Base-by-base conservation (phyloP, 2,329 filamentous ascomycete genomes). In the Hansfordia pulvinata region DNA sequence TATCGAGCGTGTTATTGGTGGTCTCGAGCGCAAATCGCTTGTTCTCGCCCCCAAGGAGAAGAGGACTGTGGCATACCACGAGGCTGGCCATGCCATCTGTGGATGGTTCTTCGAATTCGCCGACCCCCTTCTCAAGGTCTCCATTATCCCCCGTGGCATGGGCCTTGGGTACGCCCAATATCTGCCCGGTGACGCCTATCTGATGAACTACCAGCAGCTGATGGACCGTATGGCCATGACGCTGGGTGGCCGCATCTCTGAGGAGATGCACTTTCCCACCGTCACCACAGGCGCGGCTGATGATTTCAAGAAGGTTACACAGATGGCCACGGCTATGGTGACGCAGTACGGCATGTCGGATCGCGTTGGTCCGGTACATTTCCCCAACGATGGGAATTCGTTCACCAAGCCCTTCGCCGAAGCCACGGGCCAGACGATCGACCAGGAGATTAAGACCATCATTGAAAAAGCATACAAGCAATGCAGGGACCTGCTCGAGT, bases 221-320 rank as follows among this genome's bases (percentile, higher is more conserved):
- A 93, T 96, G 83, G 90, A 98, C 53, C 85, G 90, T 41, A 98
- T 98, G 90, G 90, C 90, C 37, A 98, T 98, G 90, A 94, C 88
- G 3, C 76, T 98, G 29, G 90, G 86, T 41, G 90, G 90, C 2
- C 84, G 90, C 38, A 81, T 98, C 14, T 90, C 80, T 12, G 90
- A 98, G 57, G 90, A 98, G 54, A 60, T 98, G 6, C 88, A 98
- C 58, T 98, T 98, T 56, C 78, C 90, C 18, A 93, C 85, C 0
- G 90, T 98, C 12, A 98, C 90, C 2, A 90, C 82, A 24, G 90
- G 90, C 30, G 90, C 88, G 12, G 86, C 77, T 28, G 90, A 96
- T 51, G 90, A 98, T 51, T 98, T 98, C 69, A 88, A 90, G 57
- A 98, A 98, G 60, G 90, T 96, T 20, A 94, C 90, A 3, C 72